phyloP scores from a whole-genome alignment of 345 rosid species.

The Triadica sebifera region DNA sequence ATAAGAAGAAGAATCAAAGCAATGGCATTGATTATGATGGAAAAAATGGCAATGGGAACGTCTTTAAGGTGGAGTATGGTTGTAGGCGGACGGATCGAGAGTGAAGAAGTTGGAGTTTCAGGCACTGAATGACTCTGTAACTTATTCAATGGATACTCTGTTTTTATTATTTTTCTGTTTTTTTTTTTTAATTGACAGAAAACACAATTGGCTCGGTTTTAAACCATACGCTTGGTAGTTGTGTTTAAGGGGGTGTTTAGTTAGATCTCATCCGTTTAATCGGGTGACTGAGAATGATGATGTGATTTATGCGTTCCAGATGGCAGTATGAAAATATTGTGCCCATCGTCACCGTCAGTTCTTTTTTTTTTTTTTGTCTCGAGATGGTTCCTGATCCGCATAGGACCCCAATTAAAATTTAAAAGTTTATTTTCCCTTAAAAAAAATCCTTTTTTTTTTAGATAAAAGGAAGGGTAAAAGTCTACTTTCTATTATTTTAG shows the following conservation, averaged over 20 bases:
- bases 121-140: background rate
- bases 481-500: too few species aligned
- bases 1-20: background rate
- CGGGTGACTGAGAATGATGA: background rate
- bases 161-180: background rate
- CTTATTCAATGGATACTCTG: background rate
- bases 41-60: background rate
- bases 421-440: background rate
- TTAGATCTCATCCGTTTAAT: conserved; percentile 11
- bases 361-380: background rate
- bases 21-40: background rate
- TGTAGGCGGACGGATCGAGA: conserved; percentile 34
- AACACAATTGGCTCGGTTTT: background rate
- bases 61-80: background rate
- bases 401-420: background rate
- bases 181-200: background rate
- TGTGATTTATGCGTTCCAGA: background rate
- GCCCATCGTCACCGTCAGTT: background rate
- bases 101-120: conserved; percentile 28
- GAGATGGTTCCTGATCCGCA: background rate
- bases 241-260: background rate
- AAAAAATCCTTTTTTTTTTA: too few species aligned
- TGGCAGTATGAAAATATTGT: background rate
- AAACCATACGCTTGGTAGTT: conserved; percentile 4
- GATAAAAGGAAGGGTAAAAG: too few species aligned